Conservation (phyloP, 345 rosid genomes). For the Eucalyptus tenuipes region DNA sequence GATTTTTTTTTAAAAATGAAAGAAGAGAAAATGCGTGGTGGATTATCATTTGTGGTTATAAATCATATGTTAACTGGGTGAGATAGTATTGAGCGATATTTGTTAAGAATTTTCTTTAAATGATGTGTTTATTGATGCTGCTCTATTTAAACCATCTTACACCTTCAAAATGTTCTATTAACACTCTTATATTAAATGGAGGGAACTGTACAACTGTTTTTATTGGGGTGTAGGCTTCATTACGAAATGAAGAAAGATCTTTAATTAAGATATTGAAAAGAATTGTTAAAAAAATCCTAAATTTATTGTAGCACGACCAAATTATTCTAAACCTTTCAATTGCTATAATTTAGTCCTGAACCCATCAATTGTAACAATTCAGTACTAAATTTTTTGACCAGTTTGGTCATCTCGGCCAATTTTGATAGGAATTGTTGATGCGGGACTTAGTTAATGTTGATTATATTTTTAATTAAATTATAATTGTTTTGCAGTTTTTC, state of each 20-base stretch:
- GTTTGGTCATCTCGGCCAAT: rapidly evolving
- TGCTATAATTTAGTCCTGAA: neutral
- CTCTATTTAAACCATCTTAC: too few species aligned
- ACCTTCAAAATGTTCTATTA: neutral
- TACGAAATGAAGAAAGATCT: neutral
- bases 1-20: neutral
- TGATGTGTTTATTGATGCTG: neutral
- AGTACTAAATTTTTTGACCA: too few species aligned
- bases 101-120: too few species aligned
- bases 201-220: neutral
- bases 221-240: neutral
- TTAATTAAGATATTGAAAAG: neutral
- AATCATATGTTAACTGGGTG: rapidly evolving
- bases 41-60: rapidly evolving
- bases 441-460: too few species aligned
- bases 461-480: too few species aligned
- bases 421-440: neutral
- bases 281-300: neutral
- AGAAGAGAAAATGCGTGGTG: neutral
- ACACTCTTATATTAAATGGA: neutral
- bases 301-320: rapidly evolving
- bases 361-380: rapidly evolving
- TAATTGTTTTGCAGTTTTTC: neutral
- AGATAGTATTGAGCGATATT: rapidly evolving
- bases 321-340: neutral